phyloP scores from a whole-genome alignment of 2,329 filamentous ascomycete genomes.

The Sporothrix globosa region DNA sequence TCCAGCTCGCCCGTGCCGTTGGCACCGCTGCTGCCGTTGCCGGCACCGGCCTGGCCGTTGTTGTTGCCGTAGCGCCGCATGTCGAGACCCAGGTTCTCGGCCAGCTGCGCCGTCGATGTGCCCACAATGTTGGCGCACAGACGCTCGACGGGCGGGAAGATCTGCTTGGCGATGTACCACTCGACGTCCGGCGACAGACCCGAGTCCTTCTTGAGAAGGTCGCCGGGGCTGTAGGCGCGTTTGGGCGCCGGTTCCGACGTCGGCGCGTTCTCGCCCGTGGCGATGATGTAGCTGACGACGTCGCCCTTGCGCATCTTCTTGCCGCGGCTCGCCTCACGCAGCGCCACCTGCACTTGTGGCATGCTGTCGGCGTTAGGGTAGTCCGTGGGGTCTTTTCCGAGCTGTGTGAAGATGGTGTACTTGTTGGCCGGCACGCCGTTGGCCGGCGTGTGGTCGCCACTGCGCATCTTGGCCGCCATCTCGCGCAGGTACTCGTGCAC shows the following conservation, averaged over 20 bases:
- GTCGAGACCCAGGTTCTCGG: conserved; percentile 92
- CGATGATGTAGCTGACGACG: conserved; percentile 95
- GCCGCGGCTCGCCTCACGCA: conserved; percentile 83
- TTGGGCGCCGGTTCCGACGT: conserved; percentile 74
- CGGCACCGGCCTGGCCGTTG: conserved; percentile 47
- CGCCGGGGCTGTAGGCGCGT: conserved; percentile 83
- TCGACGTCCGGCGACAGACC: conserved; percentile 87
- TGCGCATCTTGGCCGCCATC: conserved; percentile 83
- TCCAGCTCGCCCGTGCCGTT: conserved; percentile 61
- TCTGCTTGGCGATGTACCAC: conserved; percentile 97
- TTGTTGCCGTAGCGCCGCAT: conserved; percentile 71
- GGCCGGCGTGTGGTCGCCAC: conserved; percentile 58
- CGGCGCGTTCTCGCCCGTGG: conserved; percentile 54
- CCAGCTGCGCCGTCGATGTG: conserved; percentile 85
- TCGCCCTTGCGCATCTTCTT: conserved; percentile 90
- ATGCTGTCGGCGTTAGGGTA: conserved; percentile 94
- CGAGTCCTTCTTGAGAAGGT: conserved; percentile 76
- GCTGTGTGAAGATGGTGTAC: conserved; percentile 97
- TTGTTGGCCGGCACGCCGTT: conserved; percentile 66
- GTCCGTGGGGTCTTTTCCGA: conserved; percentile 89
- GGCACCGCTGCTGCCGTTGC: conserved; percentile 56
- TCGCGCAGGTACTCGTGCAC: conserved; percentile 93
- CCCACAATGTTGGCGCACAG: conserved; percentile 94
- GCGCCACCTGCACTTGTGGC: conserved; percentile 95
- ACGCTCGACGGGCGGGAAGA: conserved; percentile 95